phyloP scores from a whole-genome alignment of 495 filamentous ascomycete genomes.

The Penicillium cinerascens region DNA sequence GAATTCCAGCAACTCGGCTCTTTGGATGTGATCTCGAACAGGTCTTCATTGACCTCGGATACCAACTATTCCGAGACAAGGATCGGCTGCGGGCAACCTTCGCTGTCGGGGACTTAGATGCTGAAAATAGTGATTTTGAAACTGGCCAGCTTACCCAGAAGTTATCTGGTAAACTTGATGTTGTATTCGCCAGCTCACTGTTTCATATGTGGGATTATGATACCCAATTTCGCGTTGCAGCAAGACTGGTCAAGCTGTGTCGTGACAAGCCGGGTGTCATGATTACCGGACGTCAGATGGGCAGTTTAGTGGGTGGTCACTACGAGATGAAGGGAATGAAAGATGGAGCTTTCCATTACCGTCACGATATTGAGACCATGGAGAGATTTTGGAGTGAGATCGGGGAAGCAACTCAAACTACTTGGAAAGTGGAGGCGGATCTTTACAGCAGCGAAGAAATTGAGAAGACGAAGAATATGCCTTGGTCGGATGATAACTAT shows the following conservation, averaged over 20 bases:
- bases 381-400: constrained; percentile 45
- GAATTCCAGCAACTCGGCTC: constrained; percentile 36
- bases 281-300: constrained; percentile 43
- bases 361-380: constrained; percentile 41
- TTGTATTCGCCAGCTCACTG: constrained; percentile 42
- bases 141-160: constrained; percentile 9
- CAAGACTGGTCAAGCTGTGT: constrained; percentile 33
- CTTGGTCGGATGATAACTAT: constrained; percentile 11
- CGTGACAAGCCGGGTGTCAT: constrained; percentile 30
- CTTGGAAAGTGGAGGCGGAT: constrained; percentile 35
- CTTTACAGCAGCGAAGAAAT: constrained; percentile 11
- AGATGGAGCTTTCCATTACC: constrained; percentile 21
- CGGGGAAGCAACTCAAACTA: constrained; percentile 36
- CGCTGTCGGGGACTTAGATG: constrained; percentile 30
- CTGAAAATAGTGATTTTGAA: constrained; percentile 1
- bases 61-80: constrained; percentile 47
- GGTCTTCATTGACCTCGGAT: constrained; percentile 50
- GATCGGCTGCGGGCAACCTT: constrained; percentile 25
- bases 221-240: constrained; percentile 31
- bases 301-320: constrained; percentile 24
- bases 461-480: constrained; percentile 6
- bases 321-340: constrained; percentile 19
- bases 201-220: constrained; percentile 45
- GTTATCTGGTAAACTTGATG: constrained; percentile 31
- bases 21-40: constrained; percentile 48